Base-by-base conservation (phyloP, 176 grass and related monocot genomes). In the Oryza meridionalis region DNA sequence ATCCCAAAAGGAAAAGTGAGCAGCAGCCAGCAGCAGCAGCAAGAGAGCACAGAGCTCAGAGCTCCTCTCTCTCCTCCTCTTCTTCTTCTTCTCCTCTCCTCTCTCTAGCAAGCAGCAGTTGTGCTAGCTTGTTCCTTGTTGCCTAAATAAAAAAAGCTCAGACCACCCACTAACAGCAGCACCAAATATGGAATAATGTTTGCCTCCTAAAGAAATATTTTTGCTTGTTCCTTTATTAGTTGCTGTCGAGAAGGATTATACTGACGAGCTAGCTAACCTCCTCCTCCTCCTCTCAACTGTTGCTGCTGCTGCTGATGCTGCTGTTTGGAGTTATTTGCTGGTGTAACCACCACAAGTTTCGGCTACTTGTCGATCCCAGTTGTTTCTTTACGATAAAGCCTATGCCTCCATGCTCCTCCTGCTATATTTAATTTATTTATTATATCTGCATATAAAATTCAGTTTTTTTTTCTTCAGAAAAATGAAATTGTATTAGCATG, bases 271-370 rank as follows among this genome's bases (percentile, higher is more conserved):
- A 24, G 35, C 78, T 67, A 72, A 78, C 67, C 69, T 37, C 6
- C 35, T 5, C 5, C 29, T 31, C 29, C 35, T 37, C 35, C 35
- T 65, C 70, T 42, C 73, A 77, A 87, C 84, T 84, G 88, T 82
- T 70, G 80, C 73, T 61, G 75, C 53, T 58, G 33, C 32, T 29
- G 58, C 58, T 70, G 80, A 73, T 59, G 75, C 50, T 55, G 58
- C 58, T 62, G n/a, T 81, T 84, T 84, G 81, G 79, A 86, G 67
- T 73, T 83, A 90, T 87, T 86, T 90, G 89, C 81, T 87, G 89
- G 85, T 90, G 89, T 27, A 90, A 53, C 89, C 85, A 87, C 89
- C 89, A 13, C 85, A 90, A 53, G 68, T 50, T 70, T 65, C 69
- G 67, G 73, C 88, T 87, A 61, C 79, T 82, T 79, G 83, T 62